These are phyloP conservation scores for Microbotryum violaceum DNA, from an alignment of 1,284 basidiomycete genomes.

Conservation along the genomic window DNA sequence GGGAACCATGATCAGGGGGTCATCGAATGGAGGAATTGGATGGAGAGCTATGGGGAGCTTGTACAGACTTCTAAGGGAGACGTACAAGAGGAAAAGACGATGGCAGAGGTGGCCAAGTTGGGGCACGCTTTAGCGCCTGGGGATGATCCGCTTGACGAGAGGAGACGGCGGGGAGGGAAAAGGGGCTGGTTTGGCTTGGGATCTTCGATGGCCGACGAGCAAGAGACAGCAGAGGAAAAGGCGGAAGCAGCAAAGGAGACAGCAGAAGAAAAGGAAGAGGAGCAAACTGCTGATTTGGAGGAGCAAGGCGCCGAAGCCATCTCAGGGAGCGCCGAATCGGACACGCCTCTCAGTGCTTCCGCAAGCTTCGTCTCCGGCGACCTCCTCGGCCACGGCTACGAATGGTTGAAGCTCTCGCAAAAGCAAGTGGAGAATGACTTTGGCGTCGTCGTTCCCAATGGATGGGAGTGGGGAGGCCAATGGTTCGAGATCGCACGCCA, in stretches of 20 bases:
- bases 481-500: slow-evolving; percentile 65
- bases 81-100: background rate
- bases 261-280: background rate
- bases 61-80: background rate
- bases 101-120: background rate
- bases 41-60: slow-evolving; percentile 42
- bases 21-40: slow-evolving; percentile 77
- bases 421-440: slow-evolving; percentile 12
- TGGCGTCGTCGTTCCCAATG: slow-evolving; percentile 37
- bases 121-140: background rate
- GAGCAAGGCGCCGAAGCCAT: background rate
- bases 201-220: background rate
- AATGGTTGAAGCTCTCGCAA: slow-evolving; percentile 19
- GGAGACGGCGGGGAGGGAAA: background rate
- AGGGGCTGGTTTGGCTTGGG: background rate
- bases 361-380: slow-evolving; percentile 5
- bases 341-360: background rate
- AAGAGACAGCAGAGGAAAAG: background rate
- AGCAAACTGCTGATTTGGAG: background rate
- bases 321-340: background rate
- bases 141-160: background rate
- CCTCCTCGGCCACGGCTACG: slow-evolving; percentile 16
- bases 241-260: background rate
- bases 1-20: slow-evolving; percentile 87
- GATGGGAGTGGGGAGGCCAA: slow-evolving; percentile 64